Evolutionary conservation across 139 green algal genomes (phyloP).

Genomic region (Dunaliella primolecta): DNA sequence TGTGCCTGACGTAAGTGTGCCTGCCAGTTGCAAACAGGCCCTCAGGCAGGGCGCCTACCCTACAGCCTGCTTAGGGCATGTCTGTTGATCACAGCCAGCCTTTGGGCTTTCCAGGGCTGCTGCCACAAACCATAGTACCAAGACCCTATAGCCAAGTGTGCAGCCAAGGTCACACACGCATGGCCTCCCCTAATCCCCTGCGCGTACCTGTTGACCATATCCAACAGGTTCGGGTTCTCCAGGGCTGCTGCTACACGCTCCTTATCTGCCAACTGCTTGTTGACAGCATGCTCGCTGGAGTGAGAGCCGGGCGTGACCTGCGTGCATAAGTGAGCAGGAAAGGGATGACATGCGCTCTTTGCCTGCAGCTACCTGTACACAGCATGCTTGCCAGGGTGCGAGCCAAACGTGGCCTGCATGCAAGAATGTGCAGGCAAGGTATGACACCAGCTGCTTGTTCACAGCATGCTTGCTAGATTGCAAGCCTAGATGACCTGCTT

Average conservation of each 20-base stretch:
- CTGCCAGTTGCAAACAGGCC: not conserved
- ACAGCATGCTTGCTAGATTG: no score
- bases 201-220: slow-evolving; percentile 72
- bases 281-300: slow-evolving; percentile 86
- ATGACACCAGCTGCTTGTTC: no score
- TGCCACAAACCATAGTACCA: not conserved
- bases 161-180: not conserved
- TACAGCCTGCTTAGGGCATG: no score
- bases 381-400: no score
- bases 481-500: no score
- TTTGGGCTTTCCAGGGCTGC: not conserved
- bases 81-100: no score
- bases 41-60: no score
- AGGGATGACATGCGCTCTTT: slow-evolving; percentile 1
- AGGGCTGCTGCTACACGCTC: slow-evolving; percentile 95
- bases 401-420: not conserved
- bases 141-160: not conserved
- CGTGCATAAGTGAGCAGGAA: no score
- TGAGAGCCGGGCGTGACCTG: slow-evolving; percentile 77
- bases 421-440: not conserved
- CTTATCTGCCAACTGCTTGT: slow-evolving; percentile 99
- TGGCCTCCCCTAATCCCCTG: not conserved
- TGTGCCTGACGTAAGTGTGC: no score
- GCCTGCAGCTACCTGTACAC: no score
- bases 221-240: slow-evolving; percentile 91